A percentile compares a stretch with the other conserved stretches of the same genome.
Evolutionary conservation across 2,329 filamentous ascomycete species (phyloP).

Genomic region (Colletotrichum trifolii): DNA sequence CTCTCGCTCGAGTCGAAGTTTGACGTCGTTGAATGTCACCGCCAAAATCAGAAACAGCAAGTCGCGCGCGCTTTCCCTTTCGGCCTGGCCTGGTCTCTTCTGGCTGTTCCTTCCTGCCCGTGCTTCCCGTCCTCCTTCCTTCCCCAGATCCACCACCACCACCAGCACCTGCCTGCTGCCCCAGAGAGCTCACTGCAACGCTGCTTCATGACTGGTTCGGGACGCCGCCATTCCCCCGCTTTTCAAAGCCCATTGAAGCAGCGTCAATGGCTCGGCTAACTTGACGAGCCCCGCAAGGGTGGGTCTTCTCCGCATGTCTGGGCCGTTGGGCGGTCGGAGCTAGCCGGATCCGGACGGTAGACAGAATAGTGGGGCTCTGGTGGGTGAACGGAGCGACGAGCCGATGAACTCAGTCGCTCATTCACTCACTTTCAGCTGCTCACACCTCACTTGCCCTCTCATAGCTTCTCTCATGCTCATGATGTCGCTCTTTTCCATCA

Average conservation of each 20-base stretch:
- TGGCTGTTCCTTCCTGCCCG: constrained; percentile 7
- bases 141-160: constrained; percentile 3
- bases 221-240: constrained; percentile 18
- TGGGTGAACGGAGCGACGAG: constrained; percentile 34
- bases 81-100: neutral
- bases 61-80: constrained; percentile 22
- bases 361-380: rapidly evolving
- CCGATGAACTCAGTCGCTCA: constrained; percentile 7
- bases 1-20: neutral
- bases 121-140: constrained; percentile 1
- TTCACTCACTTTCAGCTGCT: neutral
- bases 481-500: too few species aligned
- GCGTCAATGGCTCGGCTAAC: constrained; percentile 27
- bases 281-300: neutral
- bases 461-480: too few species aligned
- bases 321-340: neutral
- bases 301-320: constrained; percentile 28
- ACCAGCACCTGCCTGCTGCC: neutral
- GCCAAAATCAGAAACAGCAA: constrained; percentile 14
- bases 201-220: neutral
- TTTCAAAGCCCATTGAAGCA: constrained; percentile 7
- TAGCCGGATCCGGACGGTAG: neutral
- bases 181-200: too few species aligned
- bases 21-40: constrained; percentile 9
- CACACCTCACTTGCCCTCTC: neutral